These are phyloP conservation scores for Thraustochytrium striatum DNA, from an alignment of 352 stramenopile genomes.

Conservation along the genomic window DNA sequence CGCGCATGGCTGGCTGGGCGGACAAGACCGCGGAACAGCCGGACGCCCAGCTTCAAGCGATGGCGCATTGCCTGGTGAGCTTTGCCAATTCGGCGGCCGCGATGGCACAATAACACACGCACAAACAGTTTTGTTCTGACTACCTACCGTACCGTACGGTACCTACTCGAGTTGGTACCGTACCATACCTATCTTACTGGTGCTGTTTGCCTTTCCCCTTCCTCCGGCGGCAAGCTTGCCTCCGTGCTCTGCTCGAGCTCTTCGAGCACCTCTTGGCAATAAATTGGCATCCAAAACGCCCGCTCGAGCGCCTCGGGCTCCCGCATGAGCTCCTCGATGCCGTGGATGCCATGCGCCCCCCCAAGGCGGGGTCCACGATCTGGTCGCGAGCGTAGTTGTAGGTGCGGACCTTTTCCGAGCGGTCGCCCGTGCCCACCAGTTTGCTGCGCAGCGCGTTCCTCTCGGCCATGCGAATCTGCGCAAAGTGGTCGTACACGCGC, in stretches of 20 bases:
- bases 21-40: not conserved
- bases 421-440: slow-evolving; percentile 89
- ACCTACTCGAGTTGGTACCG: not conserved
- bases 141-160: not conserved
- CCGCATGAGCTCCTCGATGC: not conserved
- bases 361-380: slow-evolving; percentile 89
- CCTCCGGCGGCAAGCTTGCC: too few species aligned
- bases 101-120: not conserved
- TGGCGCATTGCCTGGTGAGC: slow-evolving; percentile 22
- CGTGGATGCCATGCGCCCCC: slow-evolving; percentile 1
- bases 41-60: not conserved
- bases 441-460: slow-evolving; percentile 65
- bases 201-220: not conserved
- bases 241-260: not conserved
- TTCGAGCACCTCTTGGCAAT: not conserved
- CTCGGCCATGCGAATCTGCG: slow-evolving; percentile 47
- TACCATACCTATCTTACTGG: not conserved
- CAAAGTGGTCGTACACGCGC: slow-evolving; percentile 1
- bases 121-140: not conserved
- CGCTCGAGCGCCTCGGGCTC: not conserved
- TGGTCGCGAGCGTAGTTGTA: slow-evolving; percentile 97
- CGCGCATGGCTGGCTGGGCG: not conserved
- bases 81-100: not conserved
- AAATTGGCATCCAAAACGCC: not conserved
- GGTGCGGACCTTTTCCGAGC: slow-evolving; percentile 93